Base-by-base conservation (phyloP, 176 grass and related monocot genomes). In the Pontederia crassipes region DNA sequence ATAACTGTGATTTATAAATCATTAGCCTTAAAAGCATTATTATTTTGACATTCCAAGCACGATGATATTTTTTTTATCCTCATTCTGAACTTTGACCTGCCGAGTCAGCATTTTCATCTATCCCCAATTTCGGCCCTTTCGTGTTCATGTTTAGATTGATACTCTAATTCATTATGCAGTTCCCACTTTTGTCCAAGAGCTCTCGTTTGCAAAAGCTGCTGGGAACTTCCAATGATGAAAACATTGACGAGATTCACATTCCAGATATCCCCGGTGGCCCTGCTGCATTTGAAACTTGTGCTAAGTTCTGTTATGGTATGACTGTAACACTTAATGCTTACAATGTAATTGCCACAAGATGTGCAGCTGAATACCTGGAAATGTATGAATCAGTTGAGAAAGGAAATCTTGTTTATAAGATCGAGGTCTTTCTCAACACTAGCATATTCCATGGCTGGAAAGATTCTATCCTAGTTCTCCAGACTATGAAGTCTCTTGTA, bases 381-480 rank as follows among this genome's bases (percentile, higher is more conserved):
- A 97, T 97, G 92, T 74, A 85, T 67, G 92, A 97, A 77, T 80
- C 81, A 32, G 68, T 97, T 10, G 84, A 97, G 52, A 97, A 91
- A 73, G 81, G 92, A 9, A 97, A 97, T 70, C 81, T 97, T 17
- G 72, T 91, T 32, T 97, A 91, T 60, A 97, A 97, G 78, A 82
- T 97, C 55, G 92, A 88, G 47, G 66, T 91, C 63, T 97, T 97
- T 68, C 81, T 97, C 57, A 75, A 70, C 26, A 81, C 78, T 54
- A 80, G 92, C 73, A 86, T 97, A 75, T 88, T 91, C 20, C 76
- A 75, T 20, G 84, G 83, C 60, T 97, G 92, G 92, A 97, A 97
- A 76, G 92, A 97, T 47, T 88, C 84, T 3, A 88, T 97, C 46
- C 82, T 97, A 46, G 81, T 82, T 59, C 92, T 97, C 72, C 87